phyloP scores from a whole-genome alignment of 495 filamentous ascomycete genomes.

The Trichoderma reesei region DNA sequence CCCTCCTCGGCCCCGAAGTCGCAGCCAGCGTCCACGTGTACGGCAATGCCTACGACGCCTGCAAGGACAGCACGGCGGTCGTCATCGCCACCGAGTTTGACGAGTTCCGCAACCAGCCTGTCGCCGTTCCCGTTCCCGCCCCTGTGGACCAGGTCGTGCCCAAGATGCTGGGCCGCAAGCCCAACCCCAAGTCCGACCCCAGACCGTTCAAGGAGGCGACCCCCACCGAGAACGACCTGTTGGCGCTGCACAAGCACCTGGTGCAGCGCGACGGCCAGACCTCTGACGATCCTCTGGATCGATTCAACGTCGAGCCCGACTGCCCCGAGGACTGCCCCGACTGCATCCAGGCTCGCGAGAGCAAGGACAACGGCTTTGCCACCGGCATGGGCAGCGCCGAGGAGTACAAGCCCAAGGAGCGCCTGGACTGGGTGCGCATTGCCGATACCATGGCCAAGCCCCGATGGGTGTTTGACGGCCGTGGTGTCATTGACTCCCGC shows the following conservation, averaged over 20 bases:
- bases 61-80: constrained; percentile 40
- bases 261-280: constrained; percentile 10
- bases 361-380: constrained; percentile 18
- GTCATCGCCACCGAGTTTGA: constrained; percentile 58
- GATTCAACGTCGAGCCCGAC: constrained; percentile 24
- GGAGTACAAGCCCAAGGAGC: constrained; percentile 17
- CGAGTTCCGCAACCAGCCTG: constrained; percentile 39
- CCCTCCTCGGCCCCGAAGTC: constrained; percentile 24
- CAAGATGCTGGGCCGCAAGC: constrained; percentile 14
- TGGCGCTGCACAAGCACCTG: constrained; percentile 23
- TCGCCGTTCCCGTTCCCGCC: constrained; percentile 2
- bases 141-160: not conserved
- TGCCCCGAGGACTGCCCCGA: constrained; percentile 28
- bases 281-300: constrained; percentile 19
- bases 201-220: constrained; percentile 15
- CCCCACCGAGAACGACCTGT: constrained; percentile 27
- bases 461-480: constrained; percentile 63
- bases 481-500: constrained; percentile 47
- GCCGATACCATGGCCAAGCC: constrained; percentile 52
- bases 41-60: constrained; percentile 44
- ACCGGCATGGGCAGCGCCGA: constrained; percentile 15
- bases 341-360: constrained; percentile 22
- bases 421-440: constrained; percentile 45
- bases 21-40: constrained; percentile 30
- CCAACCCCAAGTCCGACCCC: constrained; percentile 15